These are phyloP conservation scores for Blastobotrys apis DNA, from an alignment of 1,139 yeast species.

Conservation along the genomic window DNA sequence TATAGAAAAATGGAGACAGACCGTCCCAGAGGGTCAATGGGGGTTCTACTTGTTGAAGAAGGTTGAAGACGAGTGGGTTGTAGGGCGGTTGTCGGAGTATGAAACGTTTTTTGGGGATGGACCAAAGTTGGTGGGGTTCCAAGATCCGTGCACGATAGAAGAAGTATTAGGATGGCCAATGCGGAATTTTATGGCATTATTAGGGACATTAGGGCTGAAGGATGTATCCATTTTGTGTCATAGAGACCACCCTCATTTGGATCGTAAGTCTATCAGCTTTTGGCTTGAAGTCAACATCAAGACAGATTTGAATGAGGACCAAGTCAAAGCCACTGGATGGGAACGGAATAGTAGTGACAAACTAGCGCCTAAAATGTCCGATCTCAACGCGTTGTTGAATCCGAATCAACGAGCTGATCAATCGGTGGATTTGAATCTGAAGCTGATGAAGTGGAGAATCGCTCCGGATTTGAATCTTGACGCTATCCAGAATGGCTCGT, in stretches of 20 bases:
- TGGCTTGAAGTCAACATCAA: slow-evolving; percentile 28
- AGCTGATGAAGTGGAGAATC: slow-evolving; percentile 94
- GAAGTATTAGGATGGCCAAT: slow-evolving; percentile 56
- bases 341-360: slow-evolving; percentile 72
- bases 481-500: slow-evolving; percentile 52
- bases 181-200: slow-evolving; percentile 59
- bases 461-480: slow-evolving; percentile 78
- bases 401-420: slow-evolving; percentile 82
- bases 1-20: slow-evolving; percentile 22
- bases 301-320: background rate
- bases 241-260: slow-evolving; percentile 24
- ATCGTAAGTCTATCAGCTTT: slow-evolving; percentile 18
- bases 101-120: slow-evolving; percentile 21
- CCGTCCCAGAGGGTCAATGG: slow-evolving; percentile 20
- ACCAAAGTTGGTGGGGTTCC: slow-evolving; percentile 43
- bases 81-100: slow-evolving; percentile 25
- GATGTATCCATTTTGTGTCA: slow-evolving; percentile 41
- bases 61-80: slow-evolving; percentile 27
- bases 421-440: slow-evolving; percentile 84
- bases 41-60: slow-evolving; percentile 32
- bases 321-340: slow-evolving; percentile 69
- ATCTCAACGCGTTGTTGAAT: slow-evolving; percentile 72
- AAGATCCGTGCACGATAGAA: slow-evolving; percentile 55
- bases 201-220: slow-evolving; percentile 41
- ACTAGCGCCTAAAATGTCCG: slow-evolving; percentile 76